Evolutionary conservation across 2,329 filamentous ascomycete species (phyloP).

Genomic region (Curvularia spicifera): DNA sequence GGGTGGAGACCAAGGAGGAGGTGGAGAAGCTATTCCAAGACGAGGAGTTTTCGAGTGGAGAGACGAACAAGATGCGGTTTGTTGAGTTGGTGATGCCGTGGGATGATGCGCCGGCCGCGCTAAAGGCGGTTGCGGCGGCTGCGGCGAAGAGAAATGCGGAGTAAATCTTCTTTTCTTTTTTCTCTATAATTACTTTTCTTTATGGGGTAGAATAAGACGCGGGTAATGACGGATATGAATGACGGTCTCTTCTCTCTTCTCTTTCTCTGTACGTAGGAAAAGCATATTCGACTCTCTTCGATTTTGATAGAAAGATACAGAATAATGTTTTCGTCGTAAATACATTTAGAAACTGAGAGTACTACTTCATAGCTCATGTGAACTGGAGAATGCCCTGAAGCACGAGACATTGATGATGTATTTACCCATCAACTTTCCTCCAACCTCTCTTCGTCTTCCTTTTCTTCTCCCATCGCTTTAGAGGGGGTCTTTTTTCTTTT

Average conservation of each 20-base stretch:
- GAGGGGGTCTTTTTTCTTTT: too few species aligned
- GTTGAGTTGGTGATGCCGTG: conserved; percentile 83
- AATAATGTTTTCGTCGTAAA: background rate
- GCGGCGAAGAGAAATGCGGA: conserved; percentile 68
- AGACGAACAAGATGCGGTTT: conserved; percentile 64
- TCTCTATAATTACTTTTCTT: background rate
- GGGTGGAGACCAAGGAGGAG: conserved; percentile 72
- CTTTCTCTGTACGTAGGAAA: background rate
- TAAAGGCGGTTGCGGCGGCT: conserved; percentile 74
- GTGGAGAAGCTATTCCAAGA: conserved; percentile 70
- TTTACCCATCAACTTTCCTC: background rate
- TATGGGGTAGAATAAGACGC: background rate
- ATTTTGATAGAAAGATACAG: background rate
- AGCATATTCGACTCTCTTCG: background rate
- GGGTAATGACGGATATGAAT: background rate
- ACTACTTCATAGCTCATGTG: background rate
- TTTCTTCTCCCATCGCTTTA: background rate
- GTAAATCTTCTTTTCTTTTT: conserved; percentile 7
- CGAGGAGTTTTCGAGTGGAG: conserved; percentile 60
- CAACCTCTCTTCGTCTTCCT: background rate
- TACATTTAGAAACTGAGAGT: background rate
- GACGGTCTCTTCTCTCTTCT: background rate
- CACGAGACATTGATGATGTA: background rate
- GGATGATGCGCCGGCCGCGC: conserved; percentile 74
- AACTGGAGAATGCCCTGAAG: too few species aligned